Base-by-base conservation (phyloP, 495 filamentous ascomycete species). In the Mytilinidion resinicola region DNA sequence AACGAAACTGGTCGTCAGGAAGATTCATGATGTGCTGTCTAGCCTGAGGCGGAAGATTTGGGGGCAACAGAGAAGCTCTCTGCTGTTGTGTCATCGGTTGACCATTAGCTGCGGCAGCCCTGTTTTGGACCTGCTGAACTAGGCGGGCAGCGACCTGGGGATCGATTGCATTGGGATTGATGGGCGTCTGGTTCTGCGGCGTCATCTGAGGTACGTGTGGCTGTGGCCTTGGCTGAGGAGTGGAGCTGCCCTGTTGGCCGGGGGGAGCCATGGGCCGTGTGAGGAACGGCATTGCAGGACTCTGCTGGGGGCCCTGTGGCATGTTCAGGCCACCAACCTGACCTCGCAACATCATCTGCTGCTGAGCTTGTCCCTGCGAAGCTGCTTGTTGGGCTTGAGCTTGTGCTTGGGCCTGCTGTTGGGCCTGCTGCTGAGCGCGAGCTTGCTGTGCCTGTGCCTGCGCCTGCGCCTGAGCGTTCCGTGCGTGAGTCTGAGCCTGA, bases 261-360 rank as follows among this genome's bases (percentile, higher is more conserved):
- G 67, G 65, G n/a, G 76, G 74, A 19, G 71, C 73, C 70, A 85
- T 79, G 0, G 81, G 80, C 49, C 79, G 78, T 39, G 82, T 86
- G 39, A 85, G 70, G 72, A 80, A 82, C 0, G 80, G 72, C 82
- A 85, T 84, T 3, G 74, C 76, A 8, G 79, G 76, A 51, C 74
- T 80, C 53, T 81, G 79, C 51, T 78, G 78, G 0, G 74, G 39
- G 21, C 77, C 71, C 44, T 77, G 76, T 33, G 72, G 68, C 15
- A 67, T 66, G 46, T 72, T 73, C 14, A 78, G 64, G 1, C 74
- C 73, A 9, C 74, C 73, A 38, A 70, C 52, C 75, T 83, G 60
- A 63, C 82, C 69, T 73, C 78, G 70, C 14, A 74, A 62, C 75
- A 75, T 38, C 48, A 44, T 50, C 17, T 55, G 74, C 72, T 51